A percentile compares a stretch with the other conserved stretches of the same genome.
These are phyloP conservation scores for Penicillium sp. DNA, from an alignment of 2,329 filamentous ascomycete genomes.

Conservation along the genomic window DNA sequence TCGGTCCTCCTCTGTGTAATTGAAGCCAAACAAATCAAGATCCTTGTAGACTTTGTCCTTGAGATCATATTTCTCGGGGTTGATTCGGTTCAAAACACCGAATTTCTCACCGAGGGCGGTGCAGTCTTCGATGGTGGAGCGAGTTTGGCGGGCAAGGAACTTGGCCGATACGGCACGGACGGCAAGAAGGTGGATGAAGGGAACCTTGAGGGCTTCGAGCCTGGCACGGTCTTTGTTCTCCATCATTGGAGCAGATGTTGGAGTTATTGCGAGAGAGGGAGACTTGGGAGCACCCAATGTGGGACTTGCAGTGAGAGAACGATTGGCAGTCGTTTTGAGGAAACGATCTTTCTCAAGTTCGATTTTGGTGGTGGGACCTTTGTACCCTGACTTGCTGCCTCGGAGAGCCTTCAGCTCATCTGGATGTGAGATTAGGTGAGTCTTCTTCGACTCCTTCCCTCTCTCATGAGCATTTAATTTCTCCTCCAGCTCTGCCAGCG, in stretches of 20 bases:
- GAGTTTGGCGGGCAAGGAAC: slow-evolving; percentile 47
- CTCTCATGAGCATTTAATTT: slow-evolving; percentile 59
- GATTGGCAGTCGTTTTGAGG: slow-evolving; percentile 36
- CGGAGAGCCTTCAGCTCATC: slow-evolving; percentile 38
- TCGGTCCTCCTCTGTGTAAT: slow-evolving; percentile 57
- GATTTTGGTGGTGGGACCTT: slow-evolving; percentile 36
- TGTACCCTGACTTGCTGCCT: slow-evolving; percentile 33
- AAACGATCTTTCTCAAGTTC: slow-evolving; percentile 44
- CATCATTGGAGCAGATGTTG: slow-evolving; percentile 43
- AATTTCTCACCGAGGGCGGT: slow-evolving; percentile 51
- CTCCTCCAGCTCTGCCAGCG: slow-evolving; percentile 57
- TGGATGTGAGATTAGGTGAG: slow-evolving; percentile 38
- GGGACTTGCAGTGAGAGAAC: slow-evolving; percentile 44
- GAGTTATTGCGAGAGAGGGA: slow-evolving; percentile 37
- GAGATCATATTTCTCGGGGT: slow-evolving; percentile 52
- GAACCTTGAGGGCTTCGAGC: slow-evolving; percentile 45
- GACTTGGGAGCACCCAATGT: slow-evolving; percentile 38
- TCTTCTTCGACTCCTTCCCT: slow-evolving; percentile 60
- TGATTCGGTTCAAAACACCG: slow-evolving; percentile 49
- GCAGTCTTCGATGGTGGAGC: slow-evolving; percentile 50
- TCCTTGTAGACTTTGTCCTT: slow-evolving; percentile 60
- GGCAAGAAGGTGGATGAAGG: slow-evolving; percentile 54
- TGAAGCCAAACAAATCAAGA: slow-evolving; percentile 60
- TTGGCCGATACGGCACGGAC: slow-evolving; percentile 49
- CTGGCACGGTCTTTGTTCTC: slow-evolving; percentile 39